Evolutionary conservation across 176 grass and related monocot species (phyloP), one percentile per base, ranked within the genome.

Genomic region (Phyllostachys edulis): DNA sequence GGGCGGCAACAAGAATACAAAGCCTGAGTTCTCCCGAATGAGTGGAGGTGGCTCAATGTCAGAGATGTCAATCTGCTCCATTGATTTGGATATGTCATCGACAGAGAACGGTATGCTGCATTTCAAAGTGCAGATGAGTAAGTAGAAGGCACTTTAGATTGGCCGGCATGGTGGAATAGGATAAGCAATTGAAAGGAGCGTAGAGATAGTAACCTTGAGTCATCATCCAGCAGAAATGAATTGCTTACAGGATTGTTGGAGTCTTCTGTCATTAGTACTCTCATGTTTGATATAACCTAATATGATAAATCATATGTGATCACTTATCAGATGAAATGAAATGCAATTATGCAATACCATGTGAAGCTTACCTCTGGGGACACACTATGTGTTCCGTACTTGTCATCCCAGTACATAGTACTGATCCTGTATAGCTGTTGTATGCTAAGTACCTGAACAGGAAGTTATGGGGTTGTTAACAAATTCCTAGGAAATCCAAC

Each of bases 391-490:
- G 93, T 98, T 71, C 93, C 93, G 63, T 98, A 98, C 77, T 98
- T 98, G 74, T 98, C 96, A 89, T 98, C 96, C 96, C 96, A 98
- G 77, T 98, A 98, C 96, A 98, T 98, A 60, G 96, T 98, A 81
- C 96, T 95, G 70, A 98, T 98, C 80, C 96, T 87, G 84, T 98
- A 98, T 90, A 98, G 86, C 67, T 98, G 96, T 83, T 98, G 96
- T 90, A 98, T 95, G 76, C 93, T 94, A 60, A 98, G 93, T 76
- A 90, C 94, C 96, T 98, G 81, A 72, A 91, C 71, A 87, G 12
- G 60, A 79, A 74, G 44, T 69, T 46, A 81, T 36, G 63, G 72
- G 26, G 63, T 63, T 76, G 69, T 81, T 70, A 80, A 74, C 60
- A 73, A 45, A 79, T 64, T 80, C 84, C 51, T 70, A 81, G 44